Evolutionary conservation across 306 rosid genomes (phyloP).

Genomic region (Cucurbita argyrosperma): DNA sequence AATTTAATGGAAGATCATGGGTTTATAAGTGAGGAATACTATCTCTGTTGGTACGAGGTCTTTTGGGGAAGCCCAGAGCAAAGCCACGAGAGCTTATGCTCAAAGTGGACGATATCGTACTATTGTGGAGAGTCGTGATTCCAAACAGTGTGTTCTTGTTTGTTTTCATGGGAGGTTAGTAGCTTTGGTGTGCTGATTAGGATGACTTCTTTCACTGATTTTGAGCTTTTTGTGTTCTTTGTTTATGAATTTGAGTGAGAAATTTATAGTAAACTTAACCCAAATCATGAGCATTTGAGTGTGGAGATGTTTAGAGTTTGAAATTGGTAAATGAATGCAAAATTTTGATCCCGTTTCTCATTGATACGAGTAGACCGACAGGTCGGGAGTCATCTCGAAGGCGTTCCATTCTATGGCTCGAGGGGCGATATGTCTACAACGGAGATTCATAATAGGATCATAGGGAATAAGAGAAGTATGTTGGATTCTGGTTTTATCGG

Average conservation of each 20-base stretch:
- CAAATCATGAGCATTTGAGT: background rate
- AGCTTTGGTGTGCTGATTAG: background rate
- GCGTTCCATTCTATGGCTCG: constrained; percentile 74
- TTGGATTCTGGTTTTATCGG: constrained; percentile 66
- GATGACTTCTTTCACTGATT: background rate
- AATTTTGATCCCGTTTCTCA: constrained; percentile 24
- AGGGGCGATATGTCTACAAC: constrained; percentile 64
- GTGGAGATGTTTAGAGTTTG: background rate
- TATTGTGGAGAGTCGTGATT: too few species aligned
- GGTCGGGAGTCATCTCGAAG: constrained; percentile 74
- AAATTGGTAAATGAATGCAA: background rate
- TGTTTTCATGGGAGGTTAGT: background rate
- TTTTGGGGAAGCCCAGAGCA: too few species aligned
- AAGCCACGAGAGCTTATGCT: too few species aligned
- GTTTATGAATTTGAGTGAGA: background rate
- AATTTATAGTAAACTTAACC: background rate
- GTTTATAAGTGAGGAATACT: too few species aligned
- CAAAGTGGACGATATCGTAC: too few species aligned
- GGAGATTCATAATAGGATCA: constrained; percentile 52
- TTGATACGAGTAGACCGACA: constrained; percentile 45
- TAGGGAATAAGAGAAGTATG: constrained; percentile 68
- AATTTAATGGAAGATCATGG: too few species aligned
- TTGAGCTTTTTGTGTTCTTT: background rate
- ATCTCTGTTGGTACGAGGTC: too few species aligned
- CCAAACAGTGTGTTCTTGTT: background rate